phyloP scores from a whole-genome alignment of 129 eudicot genomes.

The Glebionis coronaria region DNA sequence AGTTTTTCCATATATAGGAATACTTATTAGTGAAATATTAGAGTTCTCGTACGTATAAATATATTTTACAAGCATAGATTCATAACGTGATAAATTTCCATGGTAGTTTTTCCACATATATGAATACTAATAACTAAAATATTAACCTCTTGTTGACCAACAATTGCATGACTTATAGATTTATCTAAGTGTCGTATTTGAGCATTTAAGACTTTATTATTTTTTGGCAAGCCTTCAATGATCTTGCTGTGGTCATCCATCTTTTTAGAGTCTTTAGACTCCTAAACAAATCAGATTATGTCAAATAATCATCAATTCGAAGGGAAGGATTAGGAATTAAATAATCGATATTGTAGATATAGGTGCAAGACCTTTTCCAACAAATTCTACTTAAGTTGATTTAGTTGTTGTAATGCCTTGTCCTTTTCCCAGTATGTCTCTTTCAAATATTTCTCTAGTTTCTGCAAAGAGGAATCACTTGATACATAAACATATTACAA shows the following conservation, averaged over 20 bases:
- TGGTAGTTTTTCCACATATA: constrained; percentile 2
- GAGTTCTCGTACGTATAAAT: no score
- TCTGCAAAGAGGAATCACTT: constrained; percentile 50
- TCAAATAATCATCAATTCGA: constrained; percentile 24
- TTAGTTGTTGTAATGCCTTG: constrained; percentile 71
- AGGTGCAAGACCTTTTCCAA: constrained; percentile 65
- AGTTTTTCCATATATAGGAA: no score
- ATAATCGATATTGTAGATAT: not conserved
- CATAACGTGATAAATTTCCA: not conserved
- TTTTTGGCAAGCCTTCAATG: constrained; percentile 72
- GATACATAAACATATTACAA: no score
- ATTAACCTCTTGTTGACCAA: constrained; percentile 68
- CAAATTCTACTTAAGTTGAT: constrained; percentile 91
- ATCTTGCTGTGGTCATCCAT: constrained; percentile 97
- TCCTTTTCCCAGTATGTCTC: constrained; percentile 61
- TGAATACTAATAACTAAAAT: not conserved
- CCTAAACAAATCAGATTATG: constrained; percentile 52
- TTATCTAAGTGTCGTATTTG: constrained; percentile 70
- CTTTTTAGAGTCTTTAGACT: constrained; percentile 91
- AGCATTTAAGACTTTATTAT: constrained; percentile 57
- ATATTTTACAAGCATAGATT: constrained; percentile 25
- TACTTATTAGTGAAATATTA: no score
- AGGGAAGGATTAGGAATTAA: not conserved
- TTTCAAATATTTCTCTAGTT: constrained; percentile 70
- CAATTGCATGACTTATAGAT: constrained; percentile 67